Conservation (phyloP, 257 asterid genomes). For the Solanum neorickii region DNA sequence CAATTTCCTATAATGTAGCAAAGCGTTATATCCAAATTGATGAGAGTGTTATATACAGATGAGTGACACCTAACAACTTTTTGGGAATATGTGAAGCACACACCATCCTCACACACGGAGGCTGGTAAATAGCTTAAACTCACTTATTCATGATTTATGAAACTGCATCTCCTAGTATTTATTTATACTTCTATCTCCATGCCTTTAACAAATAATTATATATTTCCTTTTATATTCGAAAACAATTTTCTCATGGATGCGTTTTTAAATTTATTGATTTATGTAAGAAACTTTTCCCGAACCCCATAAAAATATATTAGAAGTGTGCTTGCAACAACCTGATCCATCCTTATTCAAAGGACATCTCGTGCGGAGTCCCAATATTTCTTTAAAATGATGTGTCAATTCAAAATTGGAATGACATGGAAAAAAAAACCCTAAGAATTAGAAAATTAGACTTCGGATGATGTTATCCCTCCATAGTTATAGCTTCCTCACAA, state of each 20-base stretch:
- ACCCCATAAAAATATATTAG: background rate
- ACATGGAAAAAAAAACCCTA: too few relatives aligned
- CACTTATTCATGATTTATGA: constrained; percentile 17
- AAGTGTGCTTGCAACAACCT: too few relatives aligned
- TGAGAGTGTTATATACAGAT: constrained; percentile 43
- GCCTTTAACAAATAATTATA: too few relatives aligned
- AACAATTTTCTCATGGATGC: too few relatives aligned
- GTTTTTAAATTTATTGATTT: too few relatives aligned
- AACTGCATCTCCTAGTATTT: background rate
- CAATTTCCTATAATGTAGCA: constrained; percentile 49
- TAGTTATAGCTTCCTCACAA: too few relatives aligned
- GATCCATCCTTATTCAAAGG: background rate
- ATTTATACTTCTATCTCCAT: too few relatives aligned
- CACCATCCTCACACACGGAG: constrained; percentile 25
- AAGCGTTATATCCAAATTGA: constrained; percentile 21
- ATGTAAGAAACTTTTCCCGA: background rate
- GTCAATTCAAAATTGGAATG: too few relatives aligned
- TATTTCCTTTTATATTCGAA: too few relatives aligned
- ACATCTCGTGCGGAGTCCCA: background rate
- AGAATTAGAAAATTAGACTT: too few relatives aligned
- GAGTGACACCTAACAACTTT: constrained; percentile 42
- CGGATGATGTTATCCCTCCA: too few relatives aligned
- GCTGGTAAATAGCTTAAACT: constrained; percentile 27
- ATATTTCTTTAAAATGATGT: too few relatives aligned
- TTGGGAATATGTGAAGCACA: constrained; percentile 67